A percentile compares a stretch with the other conserved stretches of the same genome.
These are phyloP conservation scores for Vanderwaltozyma tropicalis DNA, from an alignment of 805 yeast species.

Conservation along the genomic window DNA sequence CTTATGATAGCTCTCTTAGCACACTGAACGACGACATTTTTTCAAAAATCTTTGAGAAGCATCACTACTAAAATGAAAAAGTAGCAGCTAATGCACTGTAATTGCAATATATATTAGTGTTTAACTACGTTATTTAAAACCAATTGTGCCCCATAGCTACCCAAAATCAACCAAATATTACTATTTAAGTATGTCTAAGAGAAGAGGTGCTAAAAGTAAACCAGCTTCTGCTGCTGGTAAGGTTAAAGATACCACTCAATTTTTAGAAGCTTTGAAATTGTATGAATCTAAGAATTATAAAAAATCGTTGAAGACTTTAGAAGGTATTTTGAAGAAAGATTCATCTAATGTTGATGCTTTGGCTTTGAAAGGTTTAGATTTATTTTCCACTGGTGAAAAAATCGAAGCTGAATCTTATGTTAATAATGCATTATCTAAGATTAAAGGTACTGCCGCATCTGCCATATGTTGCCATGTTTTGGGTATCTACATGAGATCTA, in stretches of 20 bases:
- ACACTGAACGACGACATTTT: too few species aligned
- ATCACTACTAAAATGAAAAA: too few species aligned
- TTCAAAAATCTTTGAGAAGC: too few species aligned
- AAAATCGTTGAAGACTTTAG: constrained; percentile 69
- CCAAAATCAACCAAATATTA: neutral
- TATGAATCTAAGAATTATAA: constrained; percentile 83
- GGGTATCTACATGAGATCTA: constrained; percentile 70
- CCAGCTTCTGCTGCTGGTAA: constrained; percentile 10
- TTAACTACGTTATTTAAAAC: too few species aligned
- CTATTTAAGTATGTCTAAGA: constrained; percentile 12
- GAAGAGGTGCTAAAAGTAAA: constrained; percentile 12
- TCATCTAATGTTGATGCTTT: constrained; percentile 68
- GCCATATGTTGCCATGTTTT: constrained; percentile 75
- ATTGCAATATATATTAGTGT: too few species aligned
- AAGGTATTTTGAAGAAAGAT: constrained; percentile 64
- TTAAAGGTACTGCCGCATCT: constrained; percentile 36
- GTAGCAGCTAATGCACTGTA: too few species aligned
- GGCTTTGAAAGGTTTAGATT: constrained; percentile 72
- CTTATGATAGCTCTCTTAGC: too few species aligned
- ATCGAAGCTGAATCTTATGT: constrained; percentile 57
- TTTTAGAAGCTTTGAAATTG: constrained; percentile 69
- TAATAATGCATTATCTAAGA: constrained; percentile 48
- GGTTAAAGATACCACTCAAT: constrained; percentile 62
- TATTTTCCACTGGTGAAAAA: constrained; percentile 46
- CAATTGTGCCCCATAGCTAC: too few species aligned